These are phyloP conservation scores for Pythium phragmiticola DNA, from an alignment of 352 stramenopile species.

Conservation along the genomic window DNA sequence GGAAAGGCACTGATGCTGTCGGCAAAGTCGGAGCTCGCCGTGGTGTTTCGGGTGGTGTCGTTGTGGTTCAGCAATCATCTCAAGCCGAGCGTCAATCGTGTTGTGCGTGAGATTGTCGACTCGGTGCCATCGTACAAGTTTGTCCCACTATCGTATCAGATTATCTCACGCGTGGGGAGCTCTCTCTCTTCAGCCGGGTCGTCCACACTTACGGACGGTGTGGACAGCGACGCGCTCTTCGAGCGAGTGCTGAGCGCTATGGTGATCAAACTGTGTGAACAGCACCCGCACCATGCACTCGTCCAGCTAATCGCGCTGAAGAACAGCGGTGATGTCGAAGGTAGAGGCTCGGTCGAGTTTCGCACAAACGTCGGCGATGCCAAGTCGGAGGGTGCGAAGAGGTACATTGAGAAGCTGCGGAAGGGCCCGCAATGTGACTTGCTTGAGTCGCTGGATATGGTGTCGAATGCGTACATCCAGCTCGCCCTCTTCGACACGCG, in stretches of 20 bases:
- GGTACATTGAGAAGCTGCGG: conserved; percentile 59
- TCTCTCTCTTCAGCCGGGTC: conserved; percentile 12
- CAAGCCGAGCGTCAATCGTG: conserved; percentile 67
- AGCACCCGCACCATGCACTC: conserved; percentile 97
- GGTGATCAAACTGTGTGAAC: conserved; percentile 90
- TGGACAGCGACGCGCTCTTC: conserved; percentile 44
- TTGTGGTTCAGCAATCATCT: conserved; percentile 94
- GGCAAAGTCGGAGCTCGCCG: conserved; percentile 75
- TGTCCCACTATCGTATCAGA: conserved; percentile 96
- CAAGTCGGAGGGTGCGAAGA: conserved; percentile 63
- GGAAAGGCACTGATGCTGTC: conserved; percentile 59
- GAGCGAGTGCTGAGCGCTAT: conserved; percentile 86
- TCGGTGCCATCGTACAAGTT: conserved; percentile 95
- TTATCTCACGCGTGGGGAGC: conserved; percentile 94
- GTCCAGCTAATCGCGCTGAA: conserved; percentile 94
- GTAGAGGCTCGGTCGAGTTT: conserved; percentile 74
- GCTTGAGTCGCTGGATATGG: conserved; percentile 70
- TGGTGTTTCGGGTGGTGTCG: conserved; percentile 91
- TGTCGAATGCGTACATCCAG: conserved; percentile 76
- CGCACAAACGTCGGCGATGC: conserved; percentile 77
- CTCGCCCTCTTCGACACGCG: conserved; percentile 80
- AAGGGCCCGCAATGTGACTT: conserved; percentile 54
- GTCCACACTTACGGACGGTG: background rate
- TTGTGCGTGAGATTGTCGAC: conserved; percentile 83
- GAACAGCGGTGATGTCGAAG: conserved; percentile 91